phyloP scores from a whole-genome alignment of 2,329 filamentous ascomycete genomes.

The Ascochyta viciae-villosae region DNA sequence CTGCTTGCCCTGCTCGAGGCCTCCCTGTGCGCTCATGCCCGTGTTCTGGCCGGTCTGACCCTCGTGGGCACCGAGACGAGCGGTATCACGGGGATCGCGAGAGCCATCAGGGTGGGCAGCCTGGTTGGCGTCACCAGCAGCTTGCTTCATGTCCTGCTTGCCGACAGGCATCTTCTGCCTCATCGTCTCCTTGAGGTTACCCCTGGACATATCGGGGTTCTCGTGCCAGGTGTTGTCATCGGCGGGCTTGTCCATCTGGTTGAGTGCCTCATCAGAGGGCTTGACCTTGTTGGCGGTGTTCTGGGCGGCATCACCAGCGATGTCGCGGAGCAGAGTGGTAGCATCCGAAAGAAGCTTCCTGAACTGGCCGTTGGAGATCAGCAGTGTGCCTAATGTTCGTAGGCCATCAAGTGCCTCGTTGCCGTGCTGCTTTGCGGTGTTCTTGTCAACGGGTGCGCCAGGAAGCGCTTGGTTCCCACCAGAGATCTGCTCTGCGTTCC shows the following conservation, averaged over 20 bases:
- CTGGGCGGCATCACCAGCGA: slow-evolving; percentile 86
- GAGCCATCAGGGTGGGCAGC: slow-evolving; percentile 64
- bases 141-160: slow-evolving; percentile 65
- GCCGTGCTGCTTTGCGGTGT: slow-evolving; percentile 80
- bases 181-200: slow-evolving; percentile 71
- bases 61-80: slow-evolving; percentile 59
- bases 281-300: slow-evolving; percentile 78
- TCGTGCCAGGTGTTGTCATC: slow-evolving; percentile 96
- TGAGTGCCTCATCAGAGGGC: slow-evolving; percentile 77
- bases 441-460: slow-evolving; percentile 74
- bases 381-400: slow-evolving; percentile 83
- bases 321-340: slow-evolving; percentile 81
- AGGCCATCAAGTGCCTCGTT: slow-evolving; percentile 84
- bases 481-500: slow-evolving; percentile 82
- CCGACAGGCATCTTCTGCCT: slow-evolving; percentile 63
- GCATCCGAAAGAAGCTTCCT: slow-evolving; percentile 86
- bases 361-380: slow-evolving; percentile 97
- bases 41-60: slow-evolving; percentile 56
- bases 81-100: slow-evolving; percentile 62
- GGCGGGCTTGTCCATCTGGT: slow-evolving; percentile 81
- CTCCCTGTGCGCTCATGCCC: slow-evolving; percentile 61
- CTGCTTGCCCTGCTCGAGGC: slow-evolving; percentile 60
- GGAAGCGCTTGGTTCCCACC: slow-evolving; percentile 68
- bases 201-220: slow-evolving; percentile 75
- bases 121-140: slow-evolving; percentile 64